phyloP scores from a whole-genome alignment of 2,329 filamentous ascomycete genomes.

The Alternaria longipes region DNA sequence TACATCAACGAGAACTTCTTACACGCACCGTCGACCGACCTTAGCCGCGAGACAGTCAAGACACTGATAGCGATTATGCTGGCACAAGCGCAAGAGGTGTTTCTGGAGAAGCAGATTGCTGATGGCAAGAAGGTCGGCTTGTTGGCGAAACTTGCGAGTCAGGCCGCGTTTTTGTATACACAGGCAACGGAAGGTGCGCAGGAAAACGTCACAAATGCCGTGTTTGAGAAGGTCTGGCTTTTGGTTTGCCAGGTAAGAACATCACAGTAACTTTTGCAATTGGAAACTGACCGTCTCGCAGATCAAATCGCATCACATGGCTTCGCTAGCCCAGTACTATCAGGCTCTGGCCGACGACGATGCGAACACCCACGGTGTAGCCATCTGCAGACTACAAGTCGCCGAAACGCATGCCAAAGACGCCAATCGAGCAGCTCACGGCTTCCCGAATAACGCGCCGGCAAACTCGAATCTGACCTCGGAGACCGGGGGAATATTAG shows the following conservation, averaged over 20 bases:
- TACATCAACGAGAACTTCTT: constrained; percentile 99
- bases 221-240: constrained; percentile 96
- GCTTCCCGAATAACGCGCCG: constrained; percentile 81
- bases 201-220: constrained; percentile 87
- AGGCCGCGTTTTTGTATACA: constrained; percentile 85
- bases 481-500: constrained; percentile 77
- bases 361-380: constrained; percentile 83
- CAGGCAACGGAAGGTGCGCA: constrained; percentile 91
- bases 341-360: constrained; percentile 93
- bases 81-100: constrained; percentile 96
- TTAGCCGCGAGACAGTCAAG: constrained; percentile 95
- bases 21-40: constrained; percentile 93
- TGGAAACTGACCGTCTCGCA: constrained; percentile 49
- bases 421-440: constrained; percentile 77
- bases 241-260: constrained; percentile 75
- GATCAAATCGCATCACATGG: constrained; percentile 82
- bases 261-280: not conserved
- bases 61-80: constrained; percentile 91
- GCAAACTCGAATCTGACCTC: constrained; percentile 83
- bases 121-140: constrained; percentile 93
- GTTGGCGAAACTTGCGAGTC: constrained; percentile 90
- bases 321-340: constrained; percentile 89
- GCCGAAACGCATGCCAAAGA: constrained; percentile 83
- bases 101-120: constrained; percentile 92
- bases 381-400: constrained; percentile 81